Percentiles rank a stretch among this genome's conserved stretches.
phyloP scores from a whole-genome alignment of 805 yeast genomes.

The Naumovozyma castellii region DNA sequence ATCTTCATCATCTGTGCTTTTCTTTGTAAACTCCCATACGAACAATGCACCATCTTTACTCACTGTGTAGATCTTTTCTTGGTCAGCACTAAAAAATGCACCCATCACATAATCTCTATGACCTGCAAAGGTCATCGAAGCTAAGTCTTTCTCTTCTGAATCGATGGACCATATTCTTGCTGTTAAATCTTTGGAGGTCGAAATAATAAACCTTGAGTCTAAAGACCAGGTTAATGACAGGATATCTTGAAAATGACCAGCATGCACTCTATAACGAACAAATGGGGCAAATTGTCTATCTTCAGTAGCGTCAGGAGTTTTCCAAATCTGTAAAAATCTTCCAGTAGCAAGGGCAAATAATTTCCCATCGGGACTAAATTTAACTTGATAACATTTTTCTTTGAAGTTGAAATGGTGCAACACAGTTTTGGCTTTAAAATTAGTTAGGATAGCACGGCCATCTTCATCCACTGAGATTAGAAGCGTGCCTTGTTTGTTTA shows the following conservation, averaged over 20 bases:
- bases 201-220: slow-evolving; percentile 79
- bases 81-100: slow-evolving; percentile 81
- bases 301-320: slow-evolving; percentile 68
- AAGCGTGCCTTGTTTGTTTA: slow-evolving; percentile 74
- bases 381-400: slow-evolving; percentile 60
- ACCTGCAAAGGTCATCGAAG: slow-evolving; percentile 81
- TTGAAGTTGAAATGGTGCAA: slow-evolving; percentile 91
- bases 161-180: slow-evolving; percentile 73
- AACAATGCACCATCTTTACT: slow-evolving; percentile 93
- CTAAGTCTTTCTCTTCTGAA: slow-evolving; percentile 54
- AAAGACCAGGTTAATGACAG: slow-evolving; percentile 76
- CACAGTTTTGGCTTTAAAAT: slow-evolving; percentile 72
- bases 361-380: slow-evolving; percentile 82
- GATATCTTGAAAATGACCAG: slow-evolving; percentile 86
- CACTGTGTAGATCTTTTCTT: slow-evolving; percentile 82
- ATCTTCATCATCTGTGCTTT: slow-evolving; percentile 40
- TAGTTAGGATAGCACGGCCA: slow-evolving; percentile 88
- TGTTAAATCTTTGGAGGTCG: slow-evolving; percentile 85
- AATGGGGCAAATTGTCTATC: slow-evolving; percentile 95
- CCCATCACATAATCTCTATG: slow-evolving; percentile 82
- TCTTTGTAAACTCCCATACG: slow-evolving; percentile 76
- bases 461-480: slow-evolving; percentile 78
- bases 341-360: slow-evolving; percentile 81
- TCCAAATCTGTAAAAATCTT: slow-evolving; percentile 85
- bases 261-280: slow-evolving; percentile 77